Percentiles rank a stretch among this genome's conserved stretches.
phyloP scores from a whole-genome alignment of 768 basidiomycete species.

The Leccinum barrowsii region DNA sequence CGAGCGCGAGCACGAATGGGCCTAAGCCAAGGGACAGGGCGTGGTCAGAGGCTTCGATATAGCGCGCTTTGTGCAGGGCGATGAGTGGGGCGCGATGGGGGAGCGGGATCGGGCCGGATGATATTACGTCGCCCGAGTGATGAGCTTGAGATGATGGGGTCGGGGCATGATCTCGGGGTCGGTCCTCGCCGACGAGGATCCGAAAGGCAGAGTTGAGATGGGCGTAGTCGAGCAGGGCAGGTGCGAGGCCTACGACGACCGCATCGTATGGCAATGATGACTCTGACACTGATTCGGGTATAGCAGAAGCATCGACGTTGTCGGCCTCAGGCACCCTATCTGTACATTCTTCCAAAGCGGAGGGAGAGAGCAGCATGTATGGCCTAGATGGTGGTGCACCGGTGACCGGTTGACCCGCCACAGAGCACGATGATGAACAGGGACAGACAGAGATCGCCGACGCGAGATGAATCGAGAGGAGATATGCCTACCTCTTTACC shows the following conservation, averaged over 20 bases:
- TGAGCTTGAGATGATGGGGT: neutral
- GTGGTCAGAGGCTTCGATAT: conserved; percentile 44
- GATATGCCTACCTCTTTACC: conserved; percentile 36
- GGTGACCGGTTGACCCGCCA: too few species aligned
- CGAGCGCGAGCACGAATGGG: conserved; percentile 64
- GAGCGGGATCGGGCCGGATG: neutral
- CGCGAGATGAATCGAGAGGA: neutral
- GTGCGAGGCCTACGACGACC: conserved; percentile 67
- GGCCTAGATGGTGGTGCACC: conserved; percentile 31
- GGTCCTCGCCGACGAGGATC: conserved; percentile 47
- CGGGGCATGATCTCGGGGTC: conserved; percentile 1
- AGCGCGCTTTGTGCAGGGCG: conserved; percentile 58
- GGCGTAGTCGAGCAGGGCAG: conserved; percentile 47
- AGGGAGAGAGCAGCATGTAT: conserved; percentile 52
- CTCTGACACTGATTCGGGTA: neutral
- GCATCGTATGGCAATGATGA: conserved; percentile 39
- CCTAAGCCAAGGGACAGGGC: conserved; percentile 64
- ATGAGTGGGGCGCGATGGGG: conserved; percentile 38
- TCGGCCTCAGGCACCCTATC: conserved; percentile 5
- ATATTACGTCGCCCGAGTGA: too few species aligned
- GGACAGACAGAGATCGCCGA: neutral
- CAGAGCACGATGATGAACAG: neutral
- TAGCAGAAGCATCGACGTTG: neutral
- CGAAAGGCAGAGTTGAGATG: conserved; percentile 65
- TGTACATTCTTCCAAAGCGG: conserved; percentile 43